Evolutionary conservation across 2,329 filamentous ascomycete species (phyloP), one percentile per base, ranked within the genome.

Genomic region (Magnaporthiopsis poae): DNA sequence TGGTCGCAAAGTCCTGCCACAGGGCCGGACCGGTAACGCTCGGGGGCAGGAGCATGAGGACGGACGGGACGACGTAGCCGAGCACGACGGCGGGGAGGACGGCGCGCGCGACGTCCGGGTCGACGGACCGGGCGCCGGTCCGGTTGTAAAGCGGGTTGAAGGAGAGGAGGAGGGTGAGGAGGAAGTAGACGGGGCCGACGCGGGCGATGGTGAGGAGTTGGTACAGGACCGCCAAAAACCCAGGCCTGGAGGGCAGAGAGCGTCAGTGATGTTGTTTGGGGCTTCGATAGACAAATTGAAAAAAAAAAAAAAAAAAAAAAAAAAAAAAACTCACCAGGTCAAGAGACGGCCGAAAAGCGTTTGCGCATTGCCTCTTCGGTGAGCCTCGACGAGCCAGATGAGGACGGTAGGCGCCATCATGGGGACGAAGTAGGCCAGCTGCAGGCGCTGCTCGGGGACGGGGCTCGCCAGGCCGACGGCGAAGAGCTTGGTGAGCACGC

Each of bases 321-420:
- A 5, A 33, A 11, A 11, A 7, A 36, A 36, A 25, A 21, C 60
- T 66, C 31, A 66, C 65, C 61, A 66, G 11, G 25, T 62, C 8
- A 66, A 35, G 1, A 66, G 15, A 5, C 13, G 21, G 9, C 65
- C 65, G 2, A 15, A 12, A 9, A 65, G 18, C 1, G 31, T 36
- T 5, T 60, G 5, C 27, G 27, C 15, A 31, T 69, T 69, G 21
- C 69, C 67, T 2, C 62, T 65, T 9, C 70, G 67, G 35, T 67
- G 67, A 0, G 66, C 67, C 46, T 71, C 70, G 31, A 68, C 62
- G 0, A 63, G 66, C 68, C 68, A 71, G 56, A 70, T 67, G 13
- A 67, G 61, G 0, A 69, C 60, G 4, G 64, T 27, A 18, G 66
- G 66, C 4, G 66, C 25, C 5, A 68, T 60, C 29, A 64, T 63